Percentiles rank a stretch among this genome's conserved stretches.
Evolutionary conservation across 2,329 filamentous ascomycete genomes (phyloP).

Genomic region (Fusarium napiforme): DNA sequence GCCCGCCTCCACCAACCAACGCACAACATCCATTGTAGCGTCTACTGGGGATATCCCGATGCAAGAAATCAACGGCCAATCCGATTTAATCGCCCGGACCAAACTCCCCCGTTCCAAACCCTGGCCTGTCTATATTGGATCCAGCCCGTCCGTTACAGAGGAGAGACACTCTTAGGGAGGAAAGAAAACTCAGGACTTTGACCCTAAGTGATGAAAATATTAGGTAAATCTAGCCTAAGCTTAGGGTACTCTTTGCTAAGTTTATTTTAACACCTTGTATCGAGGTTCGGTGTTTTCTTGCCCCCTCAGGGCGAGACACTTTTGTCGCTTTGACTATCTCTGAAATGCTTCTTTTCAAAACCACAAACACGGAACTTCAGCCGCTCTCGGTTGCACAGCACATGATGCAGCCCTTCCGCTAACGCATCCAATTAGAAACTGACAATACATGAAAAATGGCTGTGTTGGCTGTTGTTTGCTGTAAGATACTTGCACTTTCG

Average conservation of each 20-base stretch:
- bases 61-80: constrained; percentile 16
- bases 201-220: no score
- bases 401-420: constrained; percentile 9
- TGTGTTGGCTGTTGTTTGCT: neutral
- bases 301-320: neutral
- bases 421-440: constrained; percentile 1
- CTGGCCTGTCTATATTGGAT: neutral
- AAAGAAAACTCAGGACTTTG: no score
- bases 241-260: no score
- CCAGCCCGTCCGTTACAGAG: neutral
- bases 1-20: neutral
- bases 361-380: constrained; percentile 3
- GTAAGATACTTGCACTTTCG: neutral
- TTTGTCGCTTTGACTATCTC: constrained; percentile 1
- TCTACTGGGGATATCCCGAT: constrained; percentile 8
- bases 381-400: constrained; percentile 2
- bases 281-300: no score
- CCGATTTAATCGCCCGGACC: neutral
- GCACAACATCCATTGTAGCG: constrained; percentile 9
- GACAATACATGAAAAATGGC: neutral
- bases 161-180: no score
- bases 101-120: neutral
- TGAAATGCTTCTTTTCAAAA: constrained; percentile 8
- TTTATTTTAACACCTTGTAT: no score
- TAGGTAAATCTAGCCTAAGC: no score